Evolutionary conservation across 768 basidiomycete genomes (phyloP).

Genomic region (Mycena indigotica): DNA sequence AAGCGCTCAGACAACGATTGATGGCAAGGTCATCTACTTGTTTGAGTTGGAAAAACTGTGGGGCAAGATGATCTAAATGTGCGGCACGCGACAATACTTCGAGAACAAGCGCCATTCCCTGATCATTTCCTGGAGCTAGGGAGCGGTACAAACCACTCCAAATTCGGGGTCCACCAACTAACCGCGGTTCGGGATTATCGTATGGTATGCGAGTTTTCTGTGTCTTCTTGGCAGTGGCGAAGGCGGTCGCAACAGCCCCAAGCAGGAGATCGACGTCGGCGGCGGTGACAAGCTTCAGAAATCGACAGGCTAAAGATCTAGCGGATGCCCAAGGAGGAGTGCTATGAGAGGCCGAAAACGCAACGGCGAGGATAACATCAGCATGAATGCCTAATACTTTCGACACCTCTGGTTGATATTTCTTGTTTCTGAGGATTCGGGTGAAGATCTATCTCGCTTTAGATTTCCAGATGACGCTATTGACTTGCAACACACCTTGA

Average conservation of each 20-base stretch:
- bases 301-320: conserved; percentile 35
- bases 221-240: conserved; percentile 32
- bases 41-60: conserved; percentile 46
- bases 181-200: conserved; percentile 21
- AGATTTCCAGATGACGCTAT: too few relatives aligned
- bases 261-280: conserved; percentile 24
- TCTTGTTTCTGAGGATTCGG: conserved; percentile 19
- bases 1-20: conserved; percentile 58
- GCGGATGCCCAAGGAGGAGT: conserved; percentile 38
- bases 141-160: conserved; percentile 72
- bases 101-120: conserved; percentile 62
- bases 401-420: conserved; percentile 26
- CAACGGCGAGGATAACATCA: conserved; percentile 38
- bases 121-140: conserved; percentile 58
- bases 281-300: conserved; percentile 30
- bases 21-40: conserved; percentile 37
- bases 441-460: conserved; percentile 20
- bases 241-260: conserved; percentile 35
- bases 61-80: conserved; percentile 65
- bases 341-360: conserved; percentile 37
- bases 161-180: conserved; percentile 36
- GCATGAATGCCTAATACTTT: conserved; percentile 44
- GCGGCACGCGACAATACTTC: conserved; percentile 58
- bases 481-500: conserved; percentile 56
- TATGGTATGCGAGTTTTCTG: conserved; percentile 32